Percentiles rank a stretch among this genome's conserved stretches.
Conservation (phyloP, 2,329 filamentous ascomycete genomes). For the Fusarium clavum region DNA sequence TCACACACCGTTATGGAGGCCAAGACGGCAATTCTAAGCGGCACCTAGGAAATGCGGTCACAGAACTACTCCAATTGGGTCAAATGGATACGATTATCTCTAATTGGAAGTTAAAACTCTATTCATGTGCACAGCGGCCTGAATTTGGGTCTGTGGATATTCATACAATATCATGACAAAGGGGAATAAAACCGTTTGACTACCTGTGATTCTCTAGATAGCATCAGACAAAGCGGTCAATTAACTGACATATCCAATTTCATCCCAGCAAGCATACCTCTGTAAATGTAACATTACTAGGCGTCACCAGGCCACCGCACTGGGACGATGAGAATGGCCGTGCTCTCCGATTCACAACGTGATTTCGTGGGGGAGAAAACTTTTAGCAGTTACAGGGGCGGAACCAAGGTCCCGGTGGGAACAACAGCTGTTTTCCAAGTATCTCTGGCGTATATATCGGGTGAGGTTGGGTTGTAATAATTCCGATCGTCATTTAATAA, state of each 20-base stretch:
- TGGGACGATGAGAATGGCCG: conserved; percentile 16
- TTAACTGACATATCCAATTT: neutral
- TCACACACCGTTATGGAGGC: neutral
- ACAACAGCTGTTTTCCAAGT: conserved; percentile 17
- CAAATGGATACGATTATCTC: neutral
- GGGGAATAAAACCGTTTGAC: neutral
- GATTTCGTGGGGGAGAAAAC: conserved; percentile 12
- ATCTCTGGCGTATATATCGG: neutral
- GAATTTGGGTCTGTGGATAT: neutral
- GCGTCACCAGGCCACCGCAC: conserved; percentile 24
- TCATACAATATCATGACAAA: conserved; percentile 2
- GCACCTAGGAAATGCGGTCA: neutral
- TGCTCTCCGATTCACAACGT: neutral
- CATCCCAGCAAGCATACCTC: neutral
- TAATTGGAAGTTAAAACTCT: neutral
- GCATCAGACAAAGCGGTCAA: conserved; percentile 2
- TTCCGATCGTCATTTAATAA: neutral
- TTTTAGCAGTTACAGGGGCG: conserved; percentile 1
- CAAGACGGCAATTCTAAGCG: conserved; percentile 13
- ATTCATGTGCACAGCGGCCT: neutral
- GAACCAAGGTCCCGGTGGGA: conserved; percentile 2
- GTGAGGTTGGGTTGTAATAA: neutral
- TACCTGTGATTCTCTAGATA: neutral
- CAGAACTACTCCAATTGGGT: neutral
- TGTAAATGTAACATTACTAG: conserved; percentile 1